Base-by-base conservation (phyloP, 140 eudicot species). In the Erigeron philadelphicus region DNA sequence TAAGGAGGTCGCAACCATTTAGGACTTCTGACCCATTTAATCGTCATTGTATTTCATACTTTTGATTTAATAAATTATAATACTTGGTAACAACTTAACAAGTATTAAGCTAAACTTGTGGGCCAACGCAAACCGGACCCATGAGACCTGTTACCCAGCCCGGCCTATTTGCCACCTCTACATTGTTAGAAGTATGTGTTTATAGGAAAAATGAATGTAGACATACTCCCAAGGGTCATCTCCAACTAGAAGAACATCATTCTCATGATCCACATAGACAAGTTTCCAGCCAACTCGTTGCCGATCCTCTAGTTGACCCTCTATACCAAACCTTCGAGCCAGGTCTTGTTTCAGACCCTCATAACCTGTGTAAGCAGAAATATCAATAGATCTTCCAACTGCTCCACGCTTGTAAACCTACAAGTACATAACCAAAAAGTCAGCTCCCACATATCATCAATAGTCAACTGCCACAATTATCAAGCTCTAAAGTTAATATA, bases 191-290 rank as follows among this genome's bases (percentile, higher is more conserved):
- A 31, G 48, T 46, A 12, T 62, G 23, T 38, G 35, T 16, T 31
- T 17, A 35, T 11, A 18, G n/a, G 9, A 12, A 12, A 16, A 25
- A 61, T 44, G 66, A 63, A 16, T 6, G 5, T 17, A 18, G 66
- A 86, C 96, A 55, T 84, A 89, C 96, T 89, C 96, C 96, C 96
- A 89, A 52, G 96, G 96, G 75, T 89, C 96, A 75, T 89, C 96
- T 5, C 96, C 96, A 21, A 89, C 96, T 18, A 89, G 82, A 59
- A 89, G 78, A 55, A 86, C 90, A 75, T 89, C 96, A 50, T 79
- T 89, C 78, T 89, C 96, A 49, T 86, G 88, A 79, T 89, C 96
- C 76, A 82, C 95, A 38, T 89, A 89, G 4, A 89, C 96, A 21
- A 89, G 95, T 61, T 89, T 86, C 96, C 96, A 89, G 5, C 95